A percentile compares a stretch with the other conserved stretches of the same genome.
These are phyloP conservation scores for Penicillium sp. DNA, from an alignment of 2,329 filamentous ascomycete genomes.

Conservation along the genomic window DNA sequence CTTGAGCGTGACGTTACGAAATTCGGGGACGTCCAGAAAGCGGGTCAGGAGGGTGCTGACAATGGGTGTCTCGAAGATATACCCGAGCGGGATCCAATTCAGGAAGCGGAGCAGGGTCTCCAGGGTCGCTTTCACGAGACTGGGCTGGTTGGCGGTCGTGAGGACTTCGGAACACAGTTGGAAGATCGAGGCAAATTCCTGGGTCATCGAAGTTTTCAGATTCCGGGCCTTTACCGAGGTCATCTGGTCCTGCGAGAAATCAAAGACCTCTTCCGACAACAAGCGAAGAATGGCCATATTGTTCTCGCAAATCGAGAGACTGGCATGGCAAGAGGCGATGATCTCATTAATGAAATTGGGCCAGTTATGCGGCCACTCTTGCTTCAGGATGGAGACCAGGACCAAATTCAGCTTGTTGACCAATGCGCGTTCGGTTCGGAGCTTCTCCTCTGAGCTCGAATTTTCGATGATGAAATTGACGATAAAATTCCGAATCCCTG, in stretches of 20 bases:
- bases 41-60: conserved; percentile 90
- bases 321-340: conserved; percentile 90
- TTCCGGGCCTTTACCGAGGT: conserved; percentile 96
- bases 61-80: conserved; percentile 95
- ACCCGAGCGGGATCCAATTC: conserved; percentile 98
- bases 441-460: conserved; percentile 80
- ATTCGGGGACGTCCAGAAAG: conserved; percentile 88
- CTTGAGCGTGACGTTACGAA: conserved; percentile 93
- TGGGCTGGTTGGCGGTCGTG: conserved; percentile 79
- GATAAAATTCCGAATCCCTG: conserved; percentile 97
- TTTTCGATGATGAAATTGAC: conserved; percentile 97
- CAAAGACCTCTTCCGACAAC: conserved; percentile 96
- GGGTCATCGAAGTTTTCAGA: conserved; percentile 96
- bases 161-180: conserved; percentile 94
- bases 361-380: conserved; percentile 99
- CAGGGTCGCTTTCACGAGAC: conserved; percentile 89
- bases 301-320: conserved; percentile 96
- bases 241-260: conserved; percentile 98
- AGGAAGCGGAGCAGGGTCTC: conserved; percentile 94
- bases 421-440: conserved; percentile 77
- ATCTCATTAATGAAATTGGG: conserved; percentile 99
- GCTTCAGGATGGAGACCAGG: conserved; percentile 93
- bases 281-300: conserved; percentile 98
- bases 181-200: conserved; percentile 97
- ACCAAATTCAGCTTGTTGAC: conserved; percentile 98